Evolutionary conservation across 129 eudicot genomes (phyloP), one percentile per base, ranked within the genome.

Genomic region (Flaveria brownii): DNA sequence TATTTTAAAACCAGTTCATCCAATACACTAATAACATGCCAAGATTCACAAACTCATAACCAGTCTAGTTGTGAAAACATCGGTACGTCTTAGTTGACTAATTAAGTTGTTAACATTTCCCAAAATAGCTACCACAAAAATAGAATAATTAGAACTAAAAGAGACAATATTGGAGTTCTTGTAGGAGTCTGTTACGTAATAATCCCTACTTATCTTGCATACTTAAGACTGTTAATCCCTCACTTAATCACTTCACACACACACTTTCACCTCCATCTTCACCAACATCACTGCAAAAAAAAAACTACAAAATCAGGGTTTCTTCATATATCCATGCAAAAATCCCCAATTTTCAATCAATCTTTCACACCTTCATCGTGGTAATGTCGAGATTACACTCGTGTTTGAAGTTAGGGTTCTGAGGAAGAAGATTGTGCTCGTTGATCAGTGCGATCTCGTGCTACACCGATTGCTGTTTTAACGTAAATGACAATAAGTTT

Each of bases 401-500:
- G 25, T 68, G 68, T 68, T 50, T 50, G 57, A 61, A 36, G 28
- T 81, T 41, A n/a, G 76, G 64, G 52, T 63, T 77, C 60, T 69
- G 75, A 80, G 52, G 64, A 62, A 68, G 43, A 76, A 43, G 75
- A 81, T 68, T 55, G 70, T 81, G 77, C n/a, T 52, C 57, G 73
- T 33, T 45, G 50, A 45, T 25, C 49, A 55, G 73, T 72, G 43
- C 62, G 77, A 75, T 69, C 77, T 61, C 28, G 20, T 70, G 41
- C 41, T 36, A 49, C 2, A 76, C 71, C 45, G 50, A 70, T 36
- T 75, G 77, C 70, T 50, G 33, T 76, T 73, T 39, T 76, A 64
- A 82, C 92, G 85, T 90, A 90, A 90, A 90, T 90, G 96, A 90
- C 96, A 87, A 90, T n/a, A 85, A 73, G 83, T 77, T 72, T 69